A percentile compares a stretch with the other conserved stretches of the same genome.
Evolutionary conservation across 2,329 filamentous ascomycete genomes (phyloP).

Genomic region (Colletotrichum tabaci): DNA sequence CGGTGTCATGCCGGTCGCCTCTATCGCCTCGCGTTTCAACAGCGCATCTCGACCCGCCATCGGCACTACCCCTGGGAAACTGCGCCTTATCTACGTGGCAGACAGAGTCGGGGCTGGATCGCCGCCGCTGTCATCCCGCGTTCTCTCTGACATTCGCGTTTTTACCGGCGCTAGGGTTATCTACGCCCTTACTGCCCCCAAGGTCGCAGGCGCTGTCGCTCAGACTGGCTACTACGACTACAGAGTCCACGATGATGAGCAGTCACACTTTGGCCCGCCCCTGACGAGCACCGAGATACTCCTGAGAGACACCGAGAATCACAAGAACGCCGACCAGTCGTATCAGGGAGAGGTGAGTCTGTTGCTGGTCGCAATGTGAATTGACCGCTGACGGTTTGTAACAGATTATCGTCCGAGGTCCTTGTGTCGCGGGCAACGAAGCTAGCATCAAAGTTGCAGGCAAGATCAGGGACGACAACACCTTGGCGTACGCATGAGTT

Average conservation of each 20-base stretch:
- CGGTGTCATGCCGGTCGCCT: constrained; percentile 81
- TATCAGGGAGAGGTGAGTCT: constrained; percentile 74
- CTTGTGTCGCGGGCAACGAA: constrained; percentile 79
- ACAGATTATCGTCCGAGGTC: constrained; percentile 80
- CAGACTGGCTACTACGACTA: constrained; percentile 95
- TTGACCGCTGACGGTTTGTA: constrained; percentile 33
- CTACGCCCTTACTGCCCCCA: constrained; percentile 86
- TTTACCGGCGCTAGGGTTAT: constrained; percentile 85
- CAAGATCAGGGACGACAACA: constrained; percentile 80
- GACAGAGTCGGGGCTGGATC: constrained; percentile 77
- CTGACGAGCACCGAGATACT: constrained; percentile 85
- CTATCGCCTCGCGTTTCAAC: constrained; percentile 64
- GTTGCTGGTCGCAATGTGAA: neutral
- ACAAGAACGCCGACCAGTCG: constrained; percentile 75
- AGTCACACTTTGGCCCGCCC: constrained; percentile 85
- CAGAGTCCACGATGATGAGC: constrained; percentile 64
- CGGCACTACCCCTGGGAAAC: constrained; percentile 76
- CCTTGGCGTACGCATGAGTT: constrained; percentile 69
- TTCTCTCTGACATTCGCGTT: constrained; percentile 85
- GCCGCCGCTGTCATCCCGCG: constrained; percentile 76
- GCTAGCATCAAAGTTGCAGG: constrained; percentile 75
- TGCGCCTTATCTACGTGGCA: constrained; percentile 86
- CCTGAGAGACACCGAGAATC: constrained; percentile 72
- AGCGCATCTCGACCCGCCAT: constrained; percentile 69
- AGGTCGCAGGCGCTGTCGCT: constrained; percentile 89